Evolutionary conservation across 208 protist genomes (phyloP).

Genomic region (Trypanosoma conorhini): DNA sequence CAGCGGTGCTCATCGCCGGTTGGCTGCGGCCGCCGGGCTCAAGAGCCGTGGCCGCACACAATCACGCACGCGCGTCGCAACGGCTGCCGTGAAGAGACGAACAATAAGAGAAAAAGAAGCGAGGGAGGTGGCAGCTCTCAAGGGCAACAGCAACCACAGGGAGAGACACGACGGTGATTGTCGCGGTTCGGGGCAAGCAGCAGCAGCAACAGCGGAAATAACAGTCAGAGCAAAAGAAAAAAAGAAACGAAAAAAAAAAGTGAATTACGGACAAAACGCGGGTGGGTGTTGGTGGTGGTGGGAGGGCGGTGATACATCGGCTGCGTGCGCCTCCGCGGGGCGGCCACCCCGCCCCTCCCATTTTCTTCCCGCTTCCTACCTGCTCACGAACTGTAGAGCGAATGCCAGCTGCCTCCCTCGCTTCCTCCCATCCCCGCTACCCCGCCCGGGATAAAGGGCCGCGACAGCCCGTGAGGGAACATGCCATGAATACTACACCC

Average conservation of each 20-base stretch:
- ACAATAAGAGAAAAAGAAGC: neutral
- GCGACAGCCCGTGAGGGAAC: too few relatives aligned
- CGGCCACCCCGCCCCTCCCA: neutral
- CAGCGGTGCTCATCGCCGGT: neutral
- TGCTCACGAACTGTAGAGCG: neutral
- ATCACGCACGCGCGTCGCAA: neutral
- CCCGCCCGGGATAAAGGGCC: neutral
- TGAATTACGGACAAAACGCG: neutral
- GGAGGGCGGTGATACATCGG: neutral
- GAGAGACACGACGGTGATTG: neutral
- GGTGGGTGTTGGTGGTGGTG: too few relatives aligned
- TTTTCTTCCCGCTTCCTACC: neutral
- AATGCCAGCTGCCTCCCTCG: neutral
- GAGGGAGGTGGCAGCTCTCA: neutral
- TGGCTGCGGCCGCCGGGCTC: neutral
- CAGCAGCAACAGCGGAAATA: neutral
- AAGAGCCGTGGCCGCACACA: neutral
- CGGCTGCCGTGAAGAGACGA: neutral
- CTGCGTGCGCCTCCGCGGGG: neutral
- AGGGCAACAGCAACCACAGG: too few relatives aligned
- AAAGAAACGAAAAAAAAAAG: constrained; percentile 1
- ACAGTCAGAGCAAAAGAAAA: neutral
- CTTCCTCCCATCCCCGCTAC: neutral
- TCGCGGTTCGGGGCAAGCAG: neutral
- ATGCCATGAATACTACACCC: neutral